phyloP scores from a whole-genome alignment of 225 moss, liverwort and hornwort genomes.

The Thuidium tamariscinum region DNA sequence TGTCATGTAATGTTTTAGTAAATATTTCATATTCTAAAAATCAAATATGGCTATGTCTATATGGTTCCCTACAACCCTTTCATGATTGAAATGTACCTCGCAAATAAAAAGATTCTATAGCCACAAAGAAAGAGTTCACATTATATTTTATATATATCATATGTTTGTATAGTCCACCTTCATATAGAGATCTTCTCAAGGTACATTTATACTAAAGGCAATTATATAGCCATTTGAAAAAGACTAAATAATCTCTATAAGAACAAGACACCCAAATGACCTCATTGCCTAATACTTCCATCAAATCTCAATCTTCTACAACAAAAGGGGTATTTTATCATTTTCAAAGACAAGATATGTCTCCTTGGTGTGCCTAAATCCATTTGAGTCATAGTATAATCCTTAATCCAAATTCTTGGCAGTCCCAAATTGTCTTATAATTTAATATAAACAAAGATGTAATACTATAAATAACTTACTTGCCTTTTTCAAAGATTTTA shows the following conservation, averaged over 20 bases:
- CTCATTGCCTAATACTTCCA: accelerated
- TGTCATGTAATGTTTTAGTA: neutral
- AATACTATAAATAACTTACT: neutral
- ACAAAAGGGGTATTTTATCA: neutral
- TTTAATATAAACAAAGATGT: neutral
- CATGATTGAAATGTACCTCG: neutral
- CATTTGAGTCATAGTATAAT: too few species aligned
- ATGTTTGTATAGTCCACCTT: accelerated
- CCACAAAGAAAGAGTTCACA: neutral
- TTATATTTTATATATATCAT: too few species aligned
- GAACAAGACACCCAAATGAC: neutral
- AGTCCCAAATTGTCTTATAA: accelerated
- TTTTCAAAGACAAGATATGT: neutral
- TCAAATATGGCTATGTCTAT: too few species aligned
- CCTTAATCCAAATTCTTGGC: accelerated
- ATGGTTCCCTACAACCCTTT: accelerated
- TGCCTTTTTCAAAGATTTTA: accelerated
- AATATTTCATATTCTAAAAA: accelerated
- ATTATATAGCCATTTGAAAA: neutral
- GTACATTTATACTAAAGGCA: neutral
- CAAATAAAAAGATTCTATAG: too few species aligned
- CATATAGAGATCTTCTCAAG: too few species aligned
- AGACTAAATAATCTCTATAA: neutral
- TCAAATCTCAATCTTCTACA: neutral
- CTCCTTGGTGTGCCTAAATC: neutral